Conservation (phyloP, 225 moss, liverwort and hornwort genomes). For the Takakia lepidozioides region DNA sequence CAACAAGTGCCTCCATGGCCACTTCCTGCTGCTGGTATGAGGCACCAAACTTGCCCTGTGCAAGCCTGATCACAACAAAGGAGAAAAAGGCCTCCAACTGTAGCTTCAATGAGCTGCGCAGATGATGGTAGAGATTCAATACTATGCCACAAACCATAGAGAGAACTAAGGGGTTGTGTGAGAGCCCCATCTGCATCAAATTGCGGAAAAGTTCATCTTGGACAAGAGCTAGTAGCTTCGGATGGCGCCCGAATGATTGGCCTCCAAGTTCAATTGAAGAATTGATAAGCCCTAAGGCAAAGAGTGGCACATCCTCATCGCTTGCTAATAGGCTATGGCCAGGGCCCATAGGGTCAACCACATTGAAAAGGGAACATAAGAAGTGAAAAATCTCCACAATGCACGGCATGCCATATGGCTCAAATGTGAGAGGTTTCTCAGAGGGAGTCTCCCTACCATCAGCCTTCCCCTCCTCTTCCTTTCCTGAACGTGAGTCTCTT, state of each 20-base stretch:
- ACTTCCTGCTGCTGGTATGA: slow-evolving; percentile 99
- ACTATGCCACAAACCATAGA: slow-evolving; percentile 98
- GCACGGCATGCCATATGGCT: slow-evolving; percentile 85
- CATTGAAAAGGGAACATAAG: slow-evolving; percentile 90
- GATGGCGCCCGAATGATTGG: slow-evolving; percentile 68
- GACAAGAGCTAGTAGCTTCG: slow-evolving; percentile 81
- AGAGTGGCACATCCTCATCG: slow-evolving; percentile 96
- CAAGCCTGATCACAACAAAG: slow-evolving; percentile 91
- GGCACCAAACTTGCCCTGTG: slow-evolving; percentile 92
- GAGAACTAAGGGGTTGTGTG: slow-evolving; percentile 76
- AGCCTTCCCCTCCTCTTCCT: slow-evolving; percentile 38
- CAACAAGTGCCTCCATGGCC: slow-evolving; percentile 98
- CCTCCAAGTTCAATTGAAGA: slow-evolving; percentile 93
- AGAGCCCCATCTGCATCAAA: slow-evolving; percentile 95
- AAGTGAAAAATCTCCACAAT: slow-evolving; percentile 99
- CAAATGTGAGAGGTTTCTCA: slow-evolving; percentile 49
- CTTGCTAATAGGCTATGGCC: slow-evolving; percentile 90
- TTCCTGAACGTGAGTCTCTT: slow-evolving; percentile 3
- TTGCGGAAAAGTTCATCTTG: slow-evolving; percentile 99
- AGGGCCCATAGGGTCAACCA: slow-evolving; percentile 77
- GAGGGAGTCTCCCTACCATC: slow-evolving; percentile 37
- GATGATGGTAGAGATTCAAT: slow-evolving; percentile 91
- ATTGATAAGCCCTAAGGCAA: slow-evolving; percentile 87
- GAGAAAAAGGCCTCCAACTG: slow-evolving; percentile 97
- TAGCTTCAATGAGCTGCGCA: slow-evolving; percentile 69